Evolutionary conservation across 768 basidiomycete genomes (phyloP).

Genomic region (Crassisporium funariophilum): DNA sequence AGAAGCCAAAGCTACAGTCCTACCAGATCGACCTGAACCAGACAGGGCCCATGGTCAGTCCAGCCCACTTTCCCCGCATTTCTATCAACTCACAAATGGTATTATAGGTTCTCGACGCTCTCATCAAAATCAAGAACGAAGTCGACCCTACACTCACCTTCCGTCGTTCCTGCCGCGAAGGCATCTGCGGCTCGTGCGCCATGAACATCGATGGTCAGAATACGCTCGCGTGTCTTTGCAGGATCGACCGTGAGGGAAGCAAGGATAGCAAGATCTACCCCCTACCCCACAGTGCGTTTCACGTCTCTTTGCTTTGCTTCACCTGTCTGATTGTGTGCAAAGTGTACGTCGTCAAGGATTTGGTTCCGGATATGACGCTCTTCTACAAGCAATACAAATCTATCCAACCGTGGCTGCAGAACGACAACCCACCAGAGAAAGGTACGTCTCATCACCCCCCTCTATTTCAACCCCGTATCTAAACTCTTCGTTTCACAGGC

Average conservation of each 20-base stretch:
- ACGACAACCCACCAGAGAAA: constrained; percentile 83
- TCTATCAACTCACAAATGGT: constrained; percentile 4
- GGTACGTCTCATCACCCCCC: constrained; percentile 30
- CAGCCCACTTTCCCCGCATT: not conserved
- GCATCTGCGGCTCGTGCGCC: constrained; percentile 97
- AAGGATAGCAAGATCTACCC: constrained; percentile 94
- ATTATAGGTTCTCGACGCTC: constrained; percentile 76
- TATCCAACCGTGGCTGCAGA: constrained; percentile 95
- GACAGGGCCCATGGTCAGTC: constrained; percentile 87
- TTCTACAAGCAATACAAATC: constrained; percentile 99
- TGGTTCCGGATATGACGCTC: constrained; percentile 87
- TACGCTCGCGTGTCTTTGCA: constrained; percentile 95
- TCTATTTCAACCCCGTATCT: not conserved
- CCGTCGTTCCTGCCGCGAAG: constrained; percentile 89
- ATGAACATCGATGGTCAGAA: constrained; percentile 99
- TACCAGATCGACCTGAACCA: constrained; percentile 93
- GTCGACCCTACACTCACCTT: constrained; percentile 96
- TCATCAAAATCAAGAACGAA: constrained; percentile 99
- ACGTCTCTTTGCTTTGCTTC: not conserved
- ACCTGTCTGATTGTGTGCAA: constrained; percentile 4
- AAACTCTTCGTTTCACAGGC: constrained; percentile 30
- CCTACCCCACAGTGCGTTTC: constrained; percentile 88
- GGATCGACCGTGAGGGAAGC: constrained; percentile 75
- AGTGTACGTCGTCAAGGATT: constrained; percentile 99
- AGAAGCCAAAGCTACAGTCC: constrained; percentile 88